Evolutionary conservation across 805 yeast genomes (phyloP), one percentile per base, ranked within the genome.

Genomic region (Metschnikowia hibisci): DNA sequence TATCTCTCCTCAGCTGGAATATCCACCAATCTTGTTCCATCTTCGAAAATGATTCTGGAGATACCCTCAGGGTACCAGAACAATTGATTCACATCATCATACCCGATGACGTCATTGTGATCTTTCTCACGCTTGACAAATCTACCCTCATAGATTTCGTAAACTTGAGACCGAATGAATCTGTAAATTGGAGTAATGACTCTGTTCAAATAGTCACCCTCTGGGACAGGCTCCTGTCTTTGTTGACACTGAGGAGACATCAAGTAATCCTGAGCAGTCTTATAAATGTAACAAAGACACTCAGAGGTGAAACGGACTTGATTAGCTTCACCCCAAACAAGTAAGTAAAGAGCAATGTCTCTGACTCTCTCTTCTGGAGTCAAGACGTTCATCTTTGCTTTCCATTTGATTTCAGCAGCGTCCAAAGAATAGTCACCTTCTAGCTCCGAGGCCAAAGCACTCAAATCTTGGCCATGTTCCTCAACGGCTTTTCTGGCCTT

Each of bases 41-140:
- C 98, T 62, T 85, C 93, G 58, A 91, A 79, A 39, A 84, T 78
- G 57, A 93, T 90, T 69, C 93, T 84, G 47, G 95, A 83, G 53
- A 93, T 86, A 77, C 99, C 99, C 71, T 95, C 98, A 37, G 98
- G 97, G 70, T 95, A 93, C 99, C 99, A 93, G 72, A 95, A 93
- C 57, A 93, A 77, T 76, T 93, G 99, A 69, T 93, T 93, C 48
- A 93, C 95, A 74, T 93, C 99, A 73, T 93, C 99, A 66, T 93
- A 93, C 66, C 99, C 95, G 58, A 86, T 77, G 51, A 86, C 72
- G 52, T 80, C 72, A 69, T 82, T 82, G 67, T 86, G 95, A 64
- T 86, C 95, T 61, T 72, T 81, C 72, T 86, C 93, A 71, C 95
- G 83, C 66, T 85, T 85, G 48, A 85, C 83, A 55, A 77, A 85